Evolutionary conservation across 139 green algal species (phyloP), one percentile per base, ranked within the genome.

Genomic region (Haematococcus lacustris): DNA sequence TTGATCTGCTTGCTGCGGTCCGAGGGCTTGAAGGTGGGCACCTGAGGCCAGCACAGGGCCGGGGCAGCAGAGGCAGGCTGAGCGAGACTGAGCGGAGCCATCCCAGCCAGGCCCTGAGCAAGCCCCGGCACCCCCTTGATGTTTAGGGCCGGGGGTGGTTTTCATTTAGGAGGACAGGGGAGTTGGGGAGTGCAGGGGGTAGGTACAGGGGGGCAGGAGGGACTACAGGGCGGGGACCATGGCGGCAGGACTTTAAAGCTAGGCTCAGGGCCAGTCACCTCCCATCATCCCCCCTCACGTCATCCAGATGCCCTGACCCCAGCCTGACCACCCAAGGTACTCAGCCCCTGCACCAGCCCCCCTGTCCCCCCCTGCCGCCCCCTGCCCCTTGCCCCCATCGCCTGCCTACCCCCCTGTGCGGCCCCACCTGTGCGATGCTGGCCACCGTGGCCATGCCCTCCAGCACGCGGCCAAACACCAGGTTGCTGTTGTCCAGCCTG

Each of bases 391-490:
- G 25, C 6, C 34, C 37, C n/a, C 25, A 7, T n/a, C 38, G 17
- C 5, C 26, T 34, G 21, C 59, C 59, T n/a, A n/a, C n/a, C n/a
- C n/a, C n/a, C n/a, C n/a, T n/a, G n/a, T n/a, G n/a, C n/a, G n/a
- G n/a, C n/a, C 73, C 35, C 38, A 61, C 67, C 59, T 79, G 70
- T 5, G 57, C 60, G 34, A 80, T 78, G 21, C 37, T 66, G 28
- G 40, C 70, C n/a, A 90, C 74, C 1, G 82, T 75, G 32, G 71
- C 62, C 74, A 88, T 76, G 38, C 87, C 87, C 33, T 85, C 74
- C 66, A 87, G 28, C 21, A 94, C 82, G n/a, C 79, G 70, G 26
- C 90, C 90, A 78, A 95, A 88, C 30, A 91, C 86, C 34, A 93
- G 82, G 80, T 95, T 94, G 40, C 82, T 37, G 9, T 83, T 85